Conservation (phyloP, 2,329 filamentous ascomycete species). For the Botrytis galanthina region DNA sequence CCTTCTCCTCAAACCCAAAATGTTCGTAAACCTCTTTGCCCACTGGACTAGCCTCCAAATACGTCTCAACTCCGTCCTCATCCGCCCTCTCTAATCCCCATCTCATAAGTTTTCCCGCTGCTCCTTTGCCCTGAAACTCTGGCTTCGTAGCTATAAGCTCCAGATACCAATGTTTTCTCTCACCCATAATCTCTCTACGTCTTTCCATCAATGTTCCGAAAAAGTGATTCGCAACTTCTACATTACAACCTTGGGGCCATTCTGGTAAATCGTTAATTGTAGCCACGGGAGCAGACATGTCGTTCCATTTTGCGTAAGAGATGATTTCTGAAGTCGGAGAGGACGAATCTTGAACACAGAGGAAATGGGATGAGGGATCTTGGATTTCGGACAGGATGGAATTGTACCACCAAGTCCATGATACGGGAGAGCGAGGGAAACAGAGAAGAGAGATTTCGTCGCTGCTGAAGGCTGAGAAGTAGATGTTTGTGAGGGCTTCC, state of each 20-base stretch:
- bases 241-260: constrained; percentile 45
- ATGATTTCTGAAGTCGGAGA: constrained; percentile 38
- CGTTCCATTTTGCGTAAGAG: constrained; percentile 50
- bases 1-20: constrained; percentile 47
- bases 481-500: constrained; percentile 43
- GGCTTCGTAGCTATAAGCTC: constrained; percentile 47
- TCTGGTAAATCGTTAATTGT: constrained; percentile 33
- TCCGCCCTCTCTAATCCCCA: constrained; percentile 51
- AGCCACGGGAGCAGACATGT: constrained; percentile 32
- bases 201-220: constrained; percentile 42
- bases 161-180: constrained; percentile 49
- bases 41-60: constrained; percentile 50
- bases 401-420: constrained; percentile 41
- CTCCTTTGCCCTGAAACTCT: constrained; percentile 47
- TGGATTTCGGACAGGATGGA: constrained; percentile 42
- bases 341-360: constrained; percentile 43
- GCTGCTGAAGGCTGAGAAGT: constrained; percentile 46
- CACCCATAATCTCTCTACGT: constrained; percentile 43
- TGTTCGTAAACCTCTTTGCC: constrained; percentile 49
- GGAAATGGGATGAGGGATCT: constrained; percentile 42
- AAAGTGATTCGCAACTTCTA: constrained; percentile 42
- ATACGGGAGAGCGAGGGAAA: constrained; percentile 38
- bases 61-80: constrained; percentile 44
- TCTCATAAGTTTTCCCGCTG: constrained; percentile 44
- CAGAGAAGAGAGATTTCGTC: constrained; percentile 42